Evolutionary conservation across 306 rosid species (phyloP).

Genomic region (Ochetophila trinervis): DNA sequence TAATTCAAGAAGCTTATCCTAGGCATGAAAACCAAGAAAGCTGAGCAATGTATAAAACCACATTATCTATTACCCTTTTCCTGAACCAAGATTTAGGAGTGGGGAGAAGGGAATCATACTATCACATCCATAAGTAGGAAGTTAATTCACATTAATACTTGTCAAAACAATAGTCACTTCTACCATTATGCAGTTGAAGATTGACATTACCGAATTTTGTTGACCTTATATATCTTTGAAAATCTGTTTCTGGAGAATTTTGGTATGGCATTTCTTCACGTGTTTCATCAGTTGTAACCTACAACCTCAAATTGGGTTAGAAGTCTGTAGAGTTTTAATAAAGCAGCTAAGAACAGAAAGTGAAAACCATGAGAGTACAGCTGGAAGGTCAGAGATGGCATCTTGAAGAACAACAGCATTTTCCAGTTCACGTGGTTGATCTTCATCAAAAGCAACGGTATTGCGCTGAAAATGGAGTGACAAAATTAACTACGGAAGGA

Average conservation of each 20-base stretch:
- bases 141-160: constrained; percentile 12
- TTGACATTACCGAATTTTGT: constrained; percentile 58
- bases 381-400: constrained; percentile 95
- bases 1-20: background rate
- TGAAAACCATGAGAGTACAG: constrained; percentile 39
- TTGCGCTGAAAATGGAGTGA: constrained; percentile 63
- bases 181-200: constrained; percentile 2
- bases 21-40: background rate
- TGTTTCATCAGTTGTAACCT: constrained; percentile 58
- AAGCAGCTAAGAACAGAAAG: constrained; percentile 14
- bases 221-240: constrained; percentile 82
- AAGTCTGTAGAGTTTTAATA: constrained; percentile 19
- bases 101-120: background rate
- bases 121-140: background rate
- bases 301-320: constrained; percentile 24
- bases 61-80: background rate
- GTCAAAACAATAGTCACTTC: too few relatives aligned
- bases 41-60: background rate
- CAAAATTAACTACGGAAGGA: constrained; percentile 12
- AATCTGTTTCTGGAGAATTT: constrained; percentile 81
- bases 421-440: constrained; percentile 68
- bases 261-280: constrained; percentile 57
- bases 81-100: background rate
- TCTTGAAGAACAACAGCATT: constrained; percentile 68
- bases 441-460: constrained; percentile 82